Evolutionary conservation across 257 asterid genomes (phyloP), one percentile per base, ranked within the genome.

Genomic region (Solanum dulcamara): DNA sequence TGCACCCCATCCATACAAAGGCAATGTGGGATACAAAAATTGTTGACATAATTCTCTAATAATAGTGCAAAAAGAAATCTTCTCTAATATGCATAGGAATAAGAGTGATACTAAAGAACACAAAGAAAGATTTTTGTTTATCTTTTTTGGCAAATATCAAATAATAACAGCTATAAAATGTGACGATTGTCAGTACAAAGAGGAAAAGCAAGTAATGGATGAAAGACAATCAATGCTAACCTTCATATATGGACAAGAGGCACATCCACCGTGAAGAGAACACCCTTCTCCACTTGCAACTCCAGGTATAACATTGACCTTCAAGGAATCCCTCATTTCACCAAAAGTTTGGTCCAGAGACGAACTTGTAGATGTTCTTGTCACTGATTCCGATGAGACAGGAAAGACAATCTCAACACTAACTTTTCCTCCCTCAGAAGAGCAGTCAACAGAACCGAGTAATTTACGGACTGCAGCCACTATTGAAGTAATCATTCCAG

Each of bases 181-280:
- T 12, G 66, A 68, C 46, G 46, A 42, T 79, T 77, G 28, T 48
- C 60, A 48, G 64, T 79, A 48, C 28, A 48, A 48, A 30, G 8
- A 71, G 15, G 60, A 35, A 28, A 85, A 83, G 15, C 35, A 85
- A 0, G 82, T 17, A 30, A 32, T 35, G 50, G 57, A 48, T 38
- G 70, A 57, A 22, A 30, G 44, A 15, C 7, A 14, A 37, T 62
- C 51, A 37, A 85, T 24, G 86, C 94, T 81, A 88, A 96, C 98
- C 99, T 96, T 96, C 99, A 96, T 96, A 85, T 96, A 94, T 83
- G 99, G 99, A 84, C 99, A 96, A 79, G 98, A 95, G 79, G 99
- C 99, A 91, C 99, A 96, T 24, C 99, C 99, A 82, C 99, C 99
- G n/a, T 96, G 98, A 87, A 96, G 90, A 80, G 99, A 96, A 91